Evolutionary conservation across 108 stramenopile species (phyloP).

Genomic region (Cylindrotheca closterium): DNA sequence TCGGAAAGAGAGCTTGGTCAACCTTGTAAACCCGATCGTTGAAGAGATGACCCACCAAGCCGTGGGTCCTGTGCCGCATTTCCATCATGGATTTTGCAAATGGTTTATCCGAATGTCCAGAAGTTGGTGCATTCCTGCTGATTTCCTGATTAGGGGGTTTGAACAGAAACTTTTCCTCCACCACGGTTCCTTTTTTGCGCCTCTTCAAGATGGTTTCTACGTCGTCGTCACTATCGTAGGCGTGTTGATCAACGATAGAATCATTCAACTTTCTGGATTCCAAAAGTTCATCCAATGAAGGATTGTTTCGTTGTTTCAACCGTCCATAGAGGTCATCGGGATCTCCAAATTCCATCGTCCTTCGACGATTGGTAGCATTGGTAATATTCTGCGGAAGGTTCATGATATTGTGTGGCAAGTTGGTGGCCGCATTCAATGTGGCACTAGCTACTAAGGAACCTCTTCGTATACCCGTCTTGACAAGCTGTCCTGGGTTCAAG

Average conservation of each 20-base stretch:
- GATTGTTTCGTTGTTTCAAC: slow-evolving; percentile 19
- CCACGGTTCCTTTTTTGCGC: slow-evolving; percentile 17
- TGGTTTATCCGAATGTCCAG: neutral
- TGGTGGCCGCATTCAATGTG: neutral
- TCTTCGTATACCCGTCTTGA: slow-evolving; percentile 4
- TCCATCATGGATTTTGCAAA: slow-evolving; percentile 21
- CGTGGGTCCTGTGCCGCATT: slow-evolving; percentile 32
- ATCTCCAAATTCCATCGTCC: slow-evolving; percentile 15
- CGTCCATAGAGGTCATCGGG: slow-evolving; percentile 20
- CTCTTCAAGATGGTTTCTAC: slow-evolving; percentile 29
- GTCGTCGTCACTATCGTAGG: slow-evolving; percentile 43
- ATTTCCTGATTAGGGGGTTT: slow-evolving; percentile 35
- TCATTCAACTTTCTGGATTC: slow-evolving; percentile 18
- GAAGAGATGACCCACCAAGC: slow-evolving; percentile 39
- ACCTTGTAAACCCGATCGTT: slow-evolving; percentile 41
- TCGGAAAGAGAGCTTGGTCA: slow-evolving; percentile 27
- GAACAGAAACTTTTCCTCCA: slow-evolving; percentile 28
- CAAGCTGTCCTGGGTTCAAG: slow-evolving; percentile 6
- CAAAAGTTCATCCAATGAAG: slow-evolving; percentile 21
- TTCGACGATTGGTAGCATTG: neutral
- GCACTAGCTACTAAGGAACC: slow-evolving; percentile 14
- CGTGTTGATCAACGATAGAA: slow-evolving; percentile 15
- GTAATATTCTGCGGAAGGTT: neutral
- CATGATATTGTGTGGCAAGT: neutral
- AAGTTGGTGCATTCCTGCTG: neutral